These are phyloP conservation scores for Tylopilus orsonianus DNA, from an alignment of 1,284 basidiomycete genomes.

Conservation along the genomic window DNA sequence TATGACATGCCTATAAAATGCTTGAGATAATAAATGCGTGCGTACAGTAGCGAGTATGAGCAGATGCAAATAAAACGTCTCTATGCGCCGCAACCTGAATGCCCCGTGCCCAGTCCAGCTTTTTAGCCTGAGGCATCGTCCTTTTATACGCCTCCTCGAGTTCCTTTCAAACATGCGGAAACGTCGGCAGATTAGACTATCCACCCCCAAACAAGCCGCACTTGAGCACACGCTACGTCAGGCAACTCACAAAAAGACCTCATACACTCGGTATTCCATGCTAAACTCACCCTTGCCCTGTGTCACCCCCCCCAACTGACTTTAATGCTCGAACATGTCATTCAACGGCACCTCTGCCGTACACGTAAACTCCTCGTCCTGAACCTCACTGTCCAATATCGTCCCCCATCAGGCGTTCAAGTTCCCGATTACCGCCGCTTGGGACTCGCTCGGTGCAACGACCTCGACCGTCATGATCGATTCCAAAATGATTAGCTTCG, in stretches of 20 bases:
- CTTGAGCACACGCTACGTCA: no score
- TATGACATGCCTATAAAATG: no score
- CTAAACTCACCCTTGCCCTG: conserved; percentile 97
- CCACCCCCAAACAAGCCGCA: not conserved
- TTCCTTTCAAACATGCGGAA: conserved; percentile 85
- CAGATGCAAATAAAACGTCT: conserved; percentile 15
- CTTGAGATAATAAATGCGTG: conserved; percentile 9
- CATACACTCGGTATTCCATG: conserved; percentile 89
- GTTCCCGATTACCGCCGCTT: conserved; percentile 93
- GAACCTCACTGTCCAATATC: conserved; percentile 94
- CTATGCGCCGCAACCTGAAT: conserved; percentile 7
- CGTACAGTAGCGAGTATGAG: conserved; percentile 15
- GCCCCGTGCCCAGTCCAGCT: conserved; percentile 40
- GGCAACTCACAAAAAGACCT: not conserved
- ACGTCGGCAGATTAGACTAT: conserved; percentile 80
- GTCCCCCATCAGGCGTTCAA: conserved; percentile 93
- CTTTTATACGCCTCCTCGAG: conserved; percentile 61
- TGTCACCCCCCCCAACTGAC: conserved; percentile 87
- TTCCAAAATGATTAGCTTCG: conserved; percentile 85
- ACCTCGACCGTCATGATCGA: conserved; percentile 99
- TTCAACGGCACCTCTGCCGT: conserved; percentile 92
- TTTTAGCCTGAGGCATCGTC: conserved; percentile 51
- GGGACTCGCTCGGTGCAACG: conserved; percentile 95
- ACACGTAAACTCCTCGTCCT: conserved; percentile 96
- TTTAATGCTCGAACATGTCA: conserved; percentile 99